Base-by-base conservation (phyloP, 2,329 filamentous ascomycete genomes). In the Sclerotinia spermophila region DNA sequence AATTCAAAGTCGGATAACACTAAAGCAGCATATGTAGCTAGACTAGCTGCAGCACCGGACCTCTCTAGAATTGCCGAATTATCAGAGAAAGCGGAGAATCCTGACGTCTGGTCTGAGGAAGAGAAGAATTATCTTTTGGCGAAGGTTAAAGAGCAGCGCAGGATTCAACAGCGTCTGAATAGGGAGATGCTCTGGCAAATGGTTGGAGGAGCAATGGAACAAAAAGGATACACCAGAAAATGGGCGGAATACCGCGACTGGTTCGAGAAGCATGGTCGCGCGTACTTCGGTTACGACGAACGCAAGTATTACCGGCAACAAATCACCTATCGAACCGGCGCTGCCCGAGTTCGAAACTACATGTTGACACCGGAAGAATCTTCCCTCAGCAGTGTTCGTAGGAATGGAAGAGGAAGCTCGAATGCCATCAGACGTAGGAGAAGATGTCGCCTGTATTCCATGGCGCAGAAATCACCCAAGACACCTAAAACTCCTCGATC, bases 101-200 rank as follows among this genome's bases (percentile, higher is more conserved):
- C n/a, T 27, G 27, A 2, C 11, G 6, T 27, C 27, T 53, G 48
- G 48, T 15, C 48, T 27, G n/a, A 15, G 27, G n/a, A 17, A 17
- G 48, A 53, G 48, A 27, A 53, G 24, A 3, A 27, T 7, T 7
- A 27, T 11, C 48, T 53, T 27, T 53, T 27, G 17, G n/a, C 13
- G 17, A 1, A 17, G n/a, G 13, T 53, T 15, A 27, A 7, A 30
- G 5, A 1, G 3, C 5, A 24, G 13, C 1, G 13, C 27, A 7
- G 10, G 15, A 3, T 8, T 1, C n/a, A 53, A 53, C 2, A 17
- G 7, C n/a, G 2, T 27, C 1, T 53, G 13, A 15, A 7, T 6
- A 0, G 2, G 10, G 17, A 1, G 2, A 2, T 0, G n/a, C 11
- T 27, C 13, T 53, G 48, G 48, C 1, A 0, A 8, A n/a, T 11